phyloP scores from a whole-genome alignment of 805 yeast species.

The Grigorovia transvaalensis region DNA sequence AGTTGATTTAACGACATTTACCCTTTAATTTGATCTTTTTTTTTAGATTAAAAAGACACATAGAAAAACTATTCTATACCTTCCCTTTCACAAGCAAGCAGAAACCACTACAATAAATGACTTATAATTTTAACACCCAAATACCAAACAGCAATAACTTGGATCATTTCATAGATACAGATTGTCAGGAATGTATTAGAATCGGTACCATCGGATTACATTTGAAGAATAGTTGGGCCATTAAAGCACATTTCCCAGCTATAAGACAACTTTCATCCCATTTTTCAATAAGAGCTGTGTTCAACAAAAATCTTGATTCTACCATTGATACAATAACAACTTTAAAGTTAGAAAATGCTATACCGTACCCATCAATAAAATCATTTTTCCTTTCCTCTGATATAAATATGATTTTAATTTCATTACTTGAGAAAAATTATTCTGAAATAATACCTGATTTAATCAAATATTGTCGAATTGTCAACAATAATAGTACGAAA shows the following conservation, averaged over 20 bases:
- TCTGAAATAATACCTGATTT: slow-evolving; percentile 6
- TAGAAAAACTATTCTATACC: not conserved
- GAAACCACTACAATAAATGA: not conserved
- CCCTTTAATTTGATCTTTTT: no score
- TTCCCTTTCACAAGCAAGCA: not conserved
- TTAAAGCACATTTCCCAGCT: slow-evolving; percentile 13
- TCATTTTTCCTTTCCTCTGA: slow-evolving; percentile 7
- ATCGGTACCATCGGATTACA: slow-evolving; percentile 14
- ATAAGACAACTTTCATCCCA: slow-evolving; percentile 11
- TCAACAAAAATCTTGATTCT: slow-evolving; percentile 7
- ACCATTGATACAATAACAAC: slow-evolving; percentile 9
- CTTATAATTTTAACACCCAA: not conserved
- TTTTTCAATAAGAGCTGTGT: slow-evolving; percentile 12
- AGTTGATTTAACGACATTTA: no score
- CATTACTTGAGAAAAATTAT: slow-evolving; percentile 9
- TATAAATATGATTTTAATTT: slow-evolving; percentile 13
- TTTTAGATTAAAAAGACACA: no score
- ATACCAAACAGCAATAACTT: not conserved
- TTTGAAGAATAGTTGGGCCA: slow-evolving; percentile 12
- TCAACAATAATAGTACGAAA: not conserved
- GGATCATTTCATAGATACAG: not conserved
- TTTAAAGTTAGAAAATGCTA: slow-evolving; percentile 9
- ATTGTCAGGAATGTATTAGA: not conserved
- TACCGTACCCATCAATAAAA: slow-evolving; percentile 9
- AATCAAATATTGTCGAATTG: slow-evolving; percentile 4